A percentile compares a stretch with the other conserved stretches of the same genome.
Conservation (phyloP, 2,329 filamentous ascomycete genomes). For the Colletotrichum sidae region DNA sequence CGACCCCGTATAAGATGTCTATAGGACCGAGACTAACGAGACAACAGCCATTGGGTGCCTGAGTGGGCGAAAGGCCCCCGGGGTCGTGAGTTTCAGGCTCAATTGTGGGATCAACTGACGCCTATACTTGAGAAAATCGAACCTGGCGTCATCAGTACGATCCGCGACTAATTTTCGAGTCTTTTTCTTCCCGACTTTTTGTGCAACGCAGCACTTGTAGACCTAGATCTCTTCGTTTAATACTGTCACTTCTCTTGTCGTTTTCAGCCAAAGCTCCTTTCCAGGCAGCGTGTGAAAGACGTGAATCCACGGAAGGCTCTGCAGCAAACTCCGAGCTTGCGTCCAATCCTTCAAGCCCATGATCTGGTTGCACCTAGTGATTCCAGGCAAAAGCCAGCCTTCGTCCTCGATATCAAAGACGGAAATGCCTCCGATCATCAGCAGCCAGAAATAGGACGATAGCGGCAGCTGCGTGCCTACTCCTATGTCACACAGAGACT, state of each 20-base stretch:
- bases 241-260: too few relatives aligned
- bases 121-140: not conserved
- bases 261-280: not conserved
- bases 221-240: too few relatives aligned
- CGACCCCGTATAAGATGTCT: not conserved
- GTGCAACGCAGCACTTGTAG: too few relatives aligned
- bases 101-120: not conserved
- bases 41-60: conserved; percentile 1
- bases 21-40: not conserved
- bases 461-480: not conserved
- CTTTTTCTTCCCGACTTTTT: not conserved
- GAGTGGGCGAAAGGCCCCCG: not conserved
- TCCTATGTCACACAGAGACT: not conserved
- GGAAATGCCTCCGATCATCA: not conserved
- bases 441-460: not conserved
- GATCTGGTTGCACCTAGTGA: not conserved
- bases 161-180: not conserved
- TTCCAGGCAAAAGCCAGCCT: not conserved
- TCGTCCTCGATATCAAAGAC: not conserved
- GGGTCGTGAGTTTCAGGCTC: not conserved
- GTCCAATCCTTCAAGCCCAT: not conserved
- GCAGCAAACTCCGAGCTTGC: not conserved
- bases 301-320: not conserved
- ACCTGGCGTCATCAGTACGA: not conserved
- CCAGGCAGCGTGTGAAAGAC: not conserved